Base-by-base conservation (phyloP, 1,139 yeast genomes). In the Pneumocystis sp. region DNA sequence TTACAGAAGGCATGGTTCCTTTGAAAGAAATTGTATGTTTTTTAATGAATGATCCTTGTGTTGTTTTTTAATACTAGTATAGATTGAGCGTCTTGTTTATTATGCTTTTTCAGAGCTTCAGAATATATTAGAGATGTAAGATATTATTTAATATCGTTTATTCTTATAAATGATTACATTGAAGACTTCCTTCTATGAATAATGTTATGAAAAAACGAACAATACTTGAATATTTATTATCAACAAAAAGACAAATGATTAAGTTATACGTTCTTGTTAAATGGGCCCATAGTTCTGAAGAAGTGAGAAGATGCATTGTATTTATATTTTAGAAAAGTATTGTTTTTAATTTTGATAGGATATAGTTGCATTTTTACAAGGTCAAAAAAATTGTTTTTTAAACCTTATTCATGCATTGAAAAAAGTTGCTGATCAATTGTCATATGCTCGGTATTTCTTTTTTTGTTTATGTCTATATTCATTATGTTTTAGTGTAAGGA, bases 341-440 rank as follows among this genome's bases (percentile, higher is more conserved):
- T 44, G 4, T 44, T 44, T 44, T 50, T 25, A 50, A 50, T 50
- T 25, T 12, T 21, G n/a, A 25, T 25, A 50, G 57, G 97, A 93
- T 75, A 79, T 91, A 35, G 83, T 93, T 68, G 87, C 88, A 67
- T 91, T 96, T 95, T 80, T 91, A 63, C 80, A 95, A 68, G 90
- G 89, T 67, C 95, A 90, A 70, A 85, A 86, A 69, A 83, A 84
- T 73, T 82, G 86, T 66, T 84, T 83, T 65, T 76, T 81, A 63
- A 89, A 88, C 67, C 84, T 86, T 66, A 80, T 80, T 63, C 83
- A 80, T 85, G 87, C 79, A 63, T 81, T 83, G 50, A 81, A 78
- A 69, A 81, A 81, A 63, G 83, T 83, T 64, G 86, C 87, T 69
- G 82, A 85, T 59, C 83, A 86, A 50, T 79, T 90, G 67, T 80